Conservation (phyloP, 345 rosid species). For the Anastatica hierochuntica region DNA sequence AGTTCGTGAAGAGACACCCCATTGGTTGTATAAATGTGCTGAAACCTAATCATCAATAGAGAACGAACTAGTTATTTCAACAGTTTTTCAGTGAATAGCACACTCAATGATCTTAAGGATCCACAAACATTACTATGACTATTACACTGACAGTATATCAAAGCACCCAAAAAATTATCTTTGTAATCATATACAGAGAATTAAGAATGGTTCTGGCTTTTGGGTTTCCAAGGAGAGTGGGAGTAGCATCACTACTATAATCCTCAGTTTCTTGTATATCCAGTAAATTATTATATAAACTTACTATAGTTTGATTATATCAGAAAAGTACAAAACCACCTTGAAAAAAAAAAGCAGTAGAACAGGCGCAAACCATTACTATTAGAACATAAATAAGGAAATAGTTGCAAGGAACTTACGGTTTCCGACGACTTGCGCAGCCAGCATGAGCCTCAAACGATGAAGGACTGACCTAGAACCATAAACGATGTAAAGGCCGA, state of each 20-base stretch:
- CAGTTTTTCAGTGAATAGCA: not conserved
- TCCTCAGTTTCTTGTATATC: not conserved
- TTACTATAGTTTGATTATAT: not conserved
- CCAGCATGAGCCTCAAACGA: constrained; percentile 98
- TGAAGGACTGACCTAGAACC: constrained; percentile 79
- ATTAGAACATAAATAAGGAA: not conserved
- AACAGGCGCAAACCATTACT: not conserved
- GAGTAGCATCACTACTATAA: not conserved
- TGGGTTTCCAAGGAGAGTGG: not conserved
- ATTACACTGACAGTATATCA: not conserved
- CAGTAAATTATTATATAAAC: not conserved
- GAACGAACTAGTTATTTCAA: not conserved
- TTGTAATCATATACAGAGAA: not conserved
- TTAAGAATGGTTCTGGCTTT: not conserved
- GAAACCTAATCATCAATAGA: constrained; percentile 43
- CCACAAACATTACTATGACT: not conserved
- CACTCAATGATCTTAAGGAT: not conserved
- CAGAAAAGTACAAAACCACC: not conserved
- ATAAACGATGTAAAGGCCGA: constrained; percentile 14
- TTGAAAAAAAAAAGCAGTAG: not conserved
- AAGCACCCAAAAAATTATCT: not conserved
- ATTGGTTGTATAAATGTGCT: constrained; percentile 88
- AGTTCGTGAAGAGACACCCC: constrained; percentile 97
- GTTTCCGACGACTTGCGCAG: constrained; percentile 77
- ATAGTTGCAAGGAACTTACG: constrained; percentile 45